Evolutionary conservation across 257 asterid genomes (phyloP).

Genomic region (Paraleonurus japonicus): DNA sequence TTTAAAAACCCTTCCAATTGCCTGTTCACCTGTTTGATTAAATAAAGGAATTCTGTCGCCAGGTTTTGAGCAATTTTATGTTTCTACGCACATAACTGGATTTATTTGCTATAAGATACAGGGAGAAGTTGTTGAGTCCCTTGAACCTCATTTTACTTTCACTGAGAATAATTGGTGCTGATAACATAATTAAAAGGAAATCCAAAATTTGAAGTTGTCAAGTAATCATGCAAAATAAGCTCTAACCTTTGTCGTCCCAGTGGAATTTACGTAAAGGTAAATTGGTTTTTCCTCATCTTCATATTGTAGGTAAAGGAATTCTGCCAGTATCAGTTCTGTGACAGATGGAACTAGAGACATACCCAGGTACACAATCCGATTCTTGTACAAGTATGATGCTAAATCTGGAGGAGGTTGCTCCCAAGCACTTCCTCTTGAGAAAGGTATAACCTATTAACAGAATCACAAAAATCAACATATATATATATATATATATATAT

Average conservation of each 20-base stretch:
- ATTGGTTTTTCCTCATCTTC: conserved; percentile 86
- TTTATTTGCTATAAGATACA: not conserved
- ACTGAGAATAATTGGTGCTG: conserved; percentile 14
- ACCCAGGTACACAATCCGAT: conserved; percentile 93
- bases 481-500: not conserved
- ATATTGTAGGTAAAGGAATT: conserved; percentile 83
- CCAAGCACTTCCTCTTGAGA: conserved; percentile 80
- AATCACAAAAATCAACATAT: conserved; percentile 9
- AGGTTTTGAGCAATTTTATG: conserved; percentile 7
- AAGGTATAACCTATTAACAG: conserved; percentile 81
- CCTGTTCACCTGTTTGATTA: not conserved
- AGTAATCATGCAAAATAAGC: conserved; percentile 11
- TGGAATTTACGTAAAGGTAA: conserved; percentile 87
- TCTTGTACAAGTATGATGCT: conserved; percentile 77
- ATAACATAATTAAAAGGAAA: not conserved
- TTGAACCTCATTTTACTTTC: not conserved
- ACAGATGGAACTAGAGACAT: conserved; percentile 92
- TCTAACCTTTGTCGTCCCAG: conserved; percentile 93
- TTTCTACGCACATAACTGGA: not conserved
- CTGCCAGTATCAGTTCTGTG: conserved; percentile 87
- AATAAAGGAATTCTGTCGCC: not conserved
- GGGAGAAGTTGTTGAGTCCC: not conserved
- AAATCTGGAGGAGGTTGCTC: conserved; percentile 98
- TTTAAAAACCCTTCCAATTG: not conserved
- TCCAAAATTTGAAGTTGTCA: not conserved